Conservation (phyloP, 306 rosid genomes). For the Ziziphus jujuba region DNA sequence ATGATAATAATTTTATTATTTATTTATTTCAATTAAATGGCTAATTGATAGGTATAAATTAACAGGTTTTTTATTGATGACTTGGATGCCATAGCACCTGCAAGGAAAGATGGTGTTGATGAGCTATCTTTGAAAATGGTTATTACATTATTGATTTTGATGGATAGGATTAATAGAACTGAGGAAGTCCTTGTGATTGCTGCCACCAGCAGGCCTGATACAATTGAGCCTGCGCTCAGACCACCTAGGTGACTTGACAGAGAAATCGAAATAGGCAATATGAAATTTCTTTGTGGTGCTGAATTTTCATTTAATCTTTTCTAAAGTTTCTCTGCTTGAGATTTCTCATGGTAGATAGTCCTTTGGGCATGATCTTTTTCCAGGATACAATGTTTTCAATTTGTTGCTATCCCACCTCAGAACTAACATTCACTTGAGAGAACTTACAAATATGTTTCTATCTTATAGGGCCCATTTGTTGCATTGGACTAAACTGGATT, state of each 20-base stretch:
- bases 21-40: neutral
- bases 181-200: slow-evolving; percentile 78
- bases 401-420: too few species aligned
- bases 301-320: slow-evolving; percentile 2
- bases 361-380: too few species aligned
- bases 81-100: slow-evolving; percentile 90
- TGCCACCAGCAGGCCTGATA: slow-evolving; percentile 82
- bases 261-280: slow-evolving; percentile 86
- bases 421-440: too few species aligned
- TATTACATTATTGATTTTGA: slow-evolving; percentile 66
- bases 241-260: slow-evolving; percentile 89
- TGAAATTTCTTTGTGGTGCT: slow-evolving; percentile 7
- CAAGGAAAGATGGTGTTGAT: slow-evolving; percentile 85
- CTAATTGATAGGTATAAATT: slow-evolving; percentile 27
- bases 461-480: too few species aligned
- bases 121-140: slow-evolving; percentile 89
- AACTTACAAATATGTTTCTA: too few species aligned
- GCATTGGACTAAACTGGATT: too few species aligned
- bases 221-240: slow-evolving; percentile 89
- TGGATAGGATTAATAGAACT: slow-evolving; percentile 75
- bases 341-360: too few species aligned
- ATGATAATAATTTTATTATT: too few species aligned
- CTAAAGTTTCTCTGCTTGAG: neutral
- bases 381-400: too few species aligned
- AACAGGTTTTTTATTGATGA: slow-evolving; percentile 88